Conservation (phyloP, 768 basidiomycete genomes). For the Mycena alexandri region DNA sequence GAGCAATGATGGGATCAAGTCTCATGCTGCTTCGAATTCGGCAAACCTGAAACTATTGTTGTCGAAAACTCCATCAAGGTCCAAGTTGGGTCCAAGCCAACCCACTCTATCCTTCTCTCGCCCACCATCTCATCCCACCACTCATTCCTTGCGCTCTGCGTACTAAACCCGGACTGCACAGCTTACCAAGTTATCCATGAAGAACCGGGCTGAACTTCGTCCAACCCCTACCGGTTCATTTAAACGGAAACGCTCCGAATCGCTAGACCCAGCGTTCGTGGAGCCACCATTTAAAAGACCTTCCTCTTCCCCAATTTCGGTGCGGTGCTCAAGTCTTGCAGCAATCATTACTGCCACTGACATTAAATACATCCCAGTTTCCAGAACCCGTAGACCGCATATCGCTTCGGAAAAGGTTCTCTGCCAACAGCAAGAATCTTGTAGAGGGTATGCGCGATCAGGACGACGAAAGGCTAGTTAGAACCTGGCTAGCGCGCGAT, state of each 20-base stretch:
- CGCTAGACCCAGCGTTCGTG: neutral
- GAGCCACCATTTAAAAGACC: neutral
- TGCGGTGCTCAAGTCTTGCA: neutral
- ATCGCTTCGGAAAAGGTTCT: neutral
- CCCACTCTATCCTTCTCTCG: no score
- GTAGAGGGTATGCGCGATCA: neutral
- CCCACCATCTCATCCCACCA: no score
- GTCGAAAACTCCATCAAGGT: no score
- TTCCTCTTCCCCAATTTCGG: neutral
- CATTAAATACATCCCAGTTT: neutral
- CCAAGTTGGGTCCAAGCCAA: no score
- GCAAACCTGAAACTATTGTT: no score
- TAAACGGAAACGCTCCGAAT: neutral
- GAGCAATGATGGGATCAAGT: no score
- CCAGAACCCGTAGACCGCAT: neutral
- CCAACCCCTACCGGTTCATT: neutral
- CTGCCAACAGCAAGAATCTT: neutral
- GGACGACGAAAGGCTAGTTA: neutral
- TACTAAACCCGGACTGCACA: no score
- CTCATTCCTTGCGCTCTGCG: no score
- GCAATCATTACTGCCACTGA: neutral
- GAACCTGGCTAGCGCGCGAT: neutral
- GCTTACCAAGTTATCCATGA: no score
- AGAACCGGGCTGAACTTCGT: no score
- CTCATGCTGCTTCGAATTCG: no score